Evolutionary conservation across 176 grass and related monocot genomes (phyloP), one percentile per base, ranked within the genome.

Genomic region (Zea luxurians): DNA sequence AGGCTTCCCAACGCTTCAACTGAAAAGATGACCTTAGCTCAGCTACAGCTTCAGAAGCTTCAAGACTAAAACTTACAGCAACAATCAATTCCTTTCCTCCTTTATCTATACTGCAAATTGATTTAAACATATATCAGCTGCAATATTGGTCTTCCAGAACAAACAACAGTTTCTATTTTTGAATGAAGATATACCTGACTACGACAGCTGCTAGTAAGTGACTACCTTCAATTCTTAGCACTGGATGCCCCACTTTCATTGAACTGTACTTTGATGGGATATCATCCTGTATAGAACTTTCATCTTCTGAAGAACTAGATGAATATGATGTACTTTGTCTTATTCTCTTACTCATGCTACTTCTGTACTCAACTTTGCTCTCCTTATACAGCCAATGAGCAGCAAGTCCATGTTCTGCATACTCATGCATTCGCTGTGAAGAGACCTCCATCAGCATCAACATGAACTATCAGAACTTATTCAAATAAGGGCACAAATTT

Each of bases 341-440:
- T 68, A 87, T 76, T 64, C 80, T 87, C 68, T 89, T 85, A 89
- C 78, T 82, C 70, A 75, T 88, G 60, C 72, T 78, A 78, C 70
- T 82, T 63, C 42, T 74, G 47, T 79, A 48, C 27, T 90, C 85
- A 36, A 88, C 64, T 73, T 84, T 88, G 47, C 83, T 98, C 84
- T 98, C 95, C 76, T 98, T 94, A 71, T 98, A 98, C n/a, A 98
- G 76, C 95, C 95, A 98, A 80, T 98, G 95, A 60, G 95, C 95
- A 67, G 95, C 95, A 13, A 90, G 95, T 75, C 95, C 95, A 72
- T 86, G 88, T 83, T 98, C 95, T 40, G 95, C 89, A 78, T 92
- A 89, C 18, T 98, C 91, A 86, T 98, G 95, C 95, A 98, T 98
- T 48, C 89, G 61, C 94, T 97, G 80, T 69, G 41, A 68, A 53